Evolutionary conservation across 352 stramenopile genomes (phyloP).

Genomic region (Aphanomyces invadans): DNA sequence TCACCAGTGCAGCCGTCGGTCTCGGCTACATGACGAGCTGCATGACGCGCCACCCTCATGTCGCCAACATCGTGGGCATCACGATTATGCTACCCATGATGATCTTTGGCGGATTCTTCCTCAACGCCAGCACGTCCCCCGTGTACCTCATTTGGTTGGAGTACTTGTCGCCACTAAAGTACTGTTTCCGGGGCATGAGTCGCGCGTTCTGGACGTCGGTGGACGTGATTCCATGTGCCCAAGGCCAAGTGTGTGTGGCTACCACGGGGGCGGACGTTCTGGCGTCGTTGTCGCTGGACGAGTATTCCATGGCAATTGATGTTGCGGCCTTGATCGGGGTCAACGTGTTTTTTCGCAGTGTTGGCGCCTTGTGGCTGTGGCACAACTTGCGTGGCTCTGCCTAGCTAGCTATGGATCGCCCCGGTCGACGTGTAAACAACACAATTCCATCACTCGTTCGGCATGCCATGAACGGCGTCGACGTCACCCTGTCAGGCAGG

Average conservation of each 20-base stretch:
- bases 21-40: slow-evolving; percentile 37
- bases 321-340: neutral
- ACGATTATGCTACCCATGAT: slow-evolving; percentile 37
- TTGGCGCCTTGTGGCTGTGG: neutral
- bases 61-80: slow-evolving; percentile 35
- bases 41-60: slow-evolving; percentile 27
- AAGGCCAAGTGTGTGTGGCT: neutral
- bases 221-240: slow-evolving; percentile 2
- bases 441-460: too few relatives aligned
- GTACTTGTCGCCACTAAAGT: slow-evolving; percentile 42
- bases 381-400: too few relatives aligned
- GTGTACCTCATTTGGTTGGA: slow-evolving; percentile 41
- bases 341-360: slow-evolving; percentile 15
- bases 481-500: too few relatives aligned
- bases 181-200: slow-evolving; percentile 30
- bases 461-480: too few relatives aligned
- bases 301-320: neutral
- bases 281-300: neutral
- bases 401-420: too few relatives aligned
- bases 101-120: slow-evolving; percentile 38
- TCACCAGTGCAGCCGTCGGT: slow-evolving; percentile 33
- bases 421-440: too few relatives aligned
- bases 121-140: slow-evolving; percentile 36
- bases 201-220: slow-evolving; percentile 22
- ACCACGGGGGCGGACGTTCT: neutral